phyloP scores from a whole-genome alignment of 2,329 filamentous ascomycete species.

The Microsporum audouinii region DNA sequence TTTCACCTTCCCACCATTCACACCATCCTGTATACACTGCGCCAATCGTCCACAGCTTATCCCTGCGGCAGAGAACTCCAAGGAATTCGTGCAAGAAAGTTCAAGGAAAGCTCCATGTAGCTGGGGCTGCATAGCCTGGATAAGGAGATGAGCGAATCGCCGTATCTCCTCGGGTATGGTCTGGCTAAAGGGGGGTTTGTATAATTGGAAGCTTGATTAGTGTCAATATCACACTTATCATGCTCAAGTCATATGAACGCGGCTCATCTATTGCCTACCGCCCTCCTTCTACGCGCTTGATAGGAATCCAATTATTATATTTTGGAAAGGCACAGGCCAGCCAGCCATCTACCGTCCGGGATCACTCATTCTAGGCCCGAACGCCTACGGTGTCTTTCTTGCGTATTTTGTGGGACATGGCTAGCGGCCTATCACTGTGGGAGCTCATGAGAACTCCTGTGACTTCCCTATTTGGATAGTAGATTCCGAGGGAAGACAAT shows the following conservation, averaged over 20 bases:
- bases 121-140: neutral
- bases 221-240: neutral
- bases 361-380: neutral
- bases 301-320: neutral
- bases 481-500: neutral
- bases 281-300: neutral
- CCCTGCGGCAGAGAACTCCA: neutral
- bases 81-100: neutral
- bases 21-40: neutral
- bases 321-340: neutral
- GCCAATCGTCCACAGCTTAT: neutral
- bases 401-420: neutral
- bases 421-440: neutral
- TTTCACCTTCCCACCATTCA: neutral
- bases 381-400: neutral
- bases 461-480: neutral
- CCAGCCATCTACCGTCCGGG: neutral
- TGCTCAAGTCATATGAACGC: neutral
- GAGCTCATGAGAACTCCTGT: neutral
- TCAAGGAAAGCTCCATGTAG: neutral
- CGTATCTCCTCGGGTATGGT: neutral
- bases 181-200: neutral
- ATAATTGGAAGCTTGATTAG: neutral
- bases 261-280: neutral
- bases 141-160: neutral